A percentile compares a stretch with the other conserved stretches of the same genome.
Evolutionary conservation across 352 stramenopile species (phyloP).

Genomic region (Peronospora farinosa): DNA sequence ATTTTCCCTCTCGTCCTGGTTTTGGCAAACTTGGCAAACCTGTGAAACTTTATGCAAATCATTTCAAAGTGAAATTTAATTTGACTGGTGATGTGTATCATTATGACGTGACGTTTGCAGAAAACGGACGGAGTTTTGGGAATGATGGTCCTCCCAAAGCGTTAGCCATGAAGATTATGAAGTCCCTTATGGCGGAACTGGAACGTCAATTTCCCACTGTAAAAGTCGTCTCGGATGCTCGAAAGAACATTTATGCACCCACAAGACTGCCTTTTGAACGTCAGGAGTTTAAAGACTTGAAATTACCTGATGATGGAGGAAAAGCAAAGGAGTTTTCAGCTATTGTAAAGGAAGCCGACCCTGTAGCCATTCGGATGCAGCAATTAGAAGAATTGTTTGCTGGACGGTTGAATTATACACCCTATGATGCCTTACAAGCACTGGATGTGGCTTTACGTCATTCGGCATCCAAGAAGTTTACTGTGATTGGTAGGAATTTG

Average conservation of each 20-base stretch:
- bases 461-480: slow-evolving; percentile 48
- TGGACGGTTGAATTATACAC: slow-evolving; percentile 62
- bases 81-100: slow-evolving; percentile 52
- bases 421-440: slow-evolving; percentile 63
- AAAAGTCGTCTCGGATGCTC: slow-evolving; percentile 41
- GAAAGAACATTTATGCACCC: slow-evolving; percentile 56
- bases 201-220: slow-evolving; percentile 33
- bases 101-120: slow-evolving; percentile 61
- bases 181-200: slow-evolving; percentile 33
- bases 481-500: slow-evolving; percentile 50
- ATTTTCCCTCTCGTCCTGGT: slow-evolving; percentile 46
- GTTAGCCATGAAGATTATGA: slow-evolving; percentile 56
- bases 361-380: slow-evolving; percentile 55
- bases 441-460: slow-evolving; percentile 63
- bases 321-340: slow-evolving; percentile 39
- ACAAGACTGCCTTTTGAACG: slow-evolving; percentile 38
- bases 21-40: slow-evolving; percentile 44
- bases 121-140: slow-evolving; percentile 29
- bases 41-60: slow-evolving; percentile 52
- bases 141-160: slow-evolving; percentile 52
- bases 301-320: slow-evolving; percentile 41
- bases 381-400: slow-evolving; percentile 52
- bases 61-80: slow-evolving; percentile 55
- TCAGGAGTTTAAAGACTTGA: slow-evolving; percentile 33
- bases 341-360: slow-evolving; percentile 46